Evolutionary conservation across 2,329 filamentous ascomycete genomes (phyloP).

Genomic region (Claviceps sp.): DNA sequence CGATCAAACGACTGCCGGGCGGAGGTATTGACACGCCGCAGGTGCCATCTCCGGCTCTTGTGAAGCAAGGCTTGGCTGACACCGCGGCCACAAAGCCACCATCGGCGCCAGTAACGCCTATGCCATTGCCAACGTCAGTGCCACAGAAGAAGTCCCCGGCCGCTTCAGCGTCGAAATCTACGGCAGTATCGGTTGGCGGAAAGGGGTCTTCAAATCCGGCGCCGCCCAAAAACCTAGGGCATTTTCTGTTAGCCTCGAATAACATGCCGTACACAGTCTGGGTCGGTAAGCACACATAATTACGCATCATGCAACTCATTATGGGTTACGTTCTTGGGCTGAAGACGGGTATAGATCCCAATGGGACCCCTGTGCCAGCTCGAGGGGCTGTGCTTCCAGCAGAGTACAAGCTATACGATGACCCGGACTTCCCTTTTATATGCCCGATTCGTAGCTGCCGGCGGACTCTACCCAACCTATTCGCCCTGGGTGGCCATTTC

Average conservation of each 20-base stretch:
- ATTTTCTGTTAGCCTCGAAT: not conserved
- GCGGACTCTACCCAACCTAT: constrained; percentile 12
- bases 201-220: not conserved
- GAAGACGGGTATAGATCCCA: not conserved
- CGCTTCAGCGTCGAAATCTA: not conserved
- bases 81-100: not conserved
- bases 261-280: constrained; percentile 2
- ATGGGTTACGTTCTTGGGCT: not conserved
- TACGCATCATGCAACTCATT: not conserved
- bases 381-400: constrained; percentile 21
- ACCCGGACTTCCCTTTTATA: constrained; percentile 15
- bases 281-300: not conserved
- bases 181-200: not conserved
- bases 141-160: not conserved
- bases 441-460: constrained; percentile 27
- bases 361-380: not conserved
- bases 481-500: constrained; percentile 15
- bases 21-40: not conserved
- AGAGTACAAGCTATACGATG: constrained; percentile 15
- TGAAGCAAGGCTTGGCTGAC: not conserved
- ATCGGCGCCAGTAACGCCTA: not conserved
- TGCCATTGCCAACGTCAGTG: not conserved
- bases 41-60: not conserved
- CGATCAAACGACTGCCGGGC: not conserved
- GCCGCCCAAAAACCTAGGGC: not conserved